These are phyloP conservation scores for Neurospora sp. DNA, from an alignment of 495 filamentous ascomycete genomes.

Conservation along the genomic window DNA sequence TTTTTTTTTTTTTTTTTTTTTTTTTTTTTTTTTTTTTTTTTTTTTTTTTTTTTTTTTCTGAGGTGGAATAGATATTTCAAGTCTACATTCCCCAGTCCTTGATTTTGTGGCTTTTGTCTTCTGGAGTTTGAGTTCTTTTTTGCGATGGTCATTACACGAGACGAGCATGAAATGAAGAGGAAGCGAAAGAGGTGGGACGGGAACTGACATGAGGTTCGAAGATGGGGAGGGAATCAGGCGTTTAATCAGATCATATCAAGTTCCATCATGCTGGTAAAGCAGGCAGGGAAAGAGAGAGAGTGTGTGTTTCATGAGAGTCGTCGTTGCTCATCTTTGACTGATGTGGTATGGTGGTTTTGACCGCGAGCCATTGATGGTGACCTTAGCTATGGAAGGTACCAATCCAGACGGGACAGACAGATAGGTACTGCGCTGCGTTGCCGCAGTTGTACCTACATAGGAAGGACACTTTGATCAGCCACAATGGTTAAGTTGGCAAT, in stretches of 20 bases:
- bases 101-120: background rate
- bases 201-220: background rate
- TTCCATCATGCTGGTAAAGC: background rate
- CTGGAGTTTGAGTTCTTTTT: background rate
- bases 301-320: background rate
- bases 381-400: background rate
- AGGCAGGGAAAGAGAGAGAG: background rate
- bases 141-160: background rate
- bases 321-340: background rate
- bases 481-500: background rate
- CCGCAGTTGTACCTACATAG: background rate
- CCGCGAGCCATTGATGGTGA: background rate
- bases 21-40: background rate
- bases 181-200: background rate
- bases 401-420: background rate
- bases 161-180: slow-evolving; percentile 1
- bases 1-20: background rate
- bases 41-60: background rate
- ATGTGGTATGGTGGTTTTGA: background rate
- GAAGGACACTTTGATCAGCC: background rate
- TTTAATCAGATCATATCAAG: background rate
- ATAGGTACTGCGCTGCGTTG: background rate
- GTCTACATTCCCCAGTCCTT: background rate
- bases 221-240: background rate
- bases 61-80: background rate